These are phyloP conservation scores for Plasmodium falciparum DNA, from an alignment of 169 alveolate genomes.

Conservation along the genomic window DNA sequence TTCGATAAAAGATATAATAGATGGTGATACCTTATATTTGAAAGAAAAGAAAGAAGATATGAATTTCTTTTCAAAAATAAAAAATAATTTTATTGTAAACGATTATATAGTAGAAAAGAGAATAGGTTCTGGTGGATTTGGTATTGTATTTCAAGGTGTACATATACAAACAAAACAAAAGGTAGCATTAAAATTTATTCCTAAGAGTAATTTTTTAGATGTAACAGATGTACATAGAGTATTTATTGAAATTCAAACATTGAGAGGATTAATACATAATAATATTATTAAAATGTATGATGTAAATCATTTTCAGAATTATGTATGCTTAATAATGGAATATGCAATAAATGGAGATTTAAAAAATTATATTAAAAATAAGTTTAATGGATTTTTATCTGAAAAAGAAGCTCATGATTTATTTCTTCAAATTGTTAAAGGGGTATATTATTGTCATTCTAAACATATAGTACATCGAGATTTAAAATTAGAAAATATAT, in stretches of 20 bases:
- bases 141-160: conserved; percentile 80
- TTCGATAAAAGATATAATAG: conserved; percentile 62
- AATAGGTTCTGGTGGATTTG: conserved; percentile 76
- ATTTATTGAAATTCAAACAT: conserved; percentile 81
- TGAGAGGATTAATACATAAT: conserved; percentile 77
- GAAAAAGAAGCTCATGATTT: conserved; percentile 80
- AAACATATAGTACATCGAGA: conserved; percentile 88
- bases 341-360: conserved; percentile 81
- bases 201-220: conserved; percentile 78
- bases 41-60: conserved; percentile 30
- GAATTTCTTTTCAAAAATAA: conserved; percentile 5
- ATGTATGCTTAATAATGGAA: conserved; percentile 82
- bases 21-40: conserved; percentile 70
- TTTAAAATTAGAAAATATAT: conserved; percentile 82
- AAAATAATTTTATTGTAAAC: conserved; percentile 67
- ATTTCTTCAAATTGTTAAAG: conserved; percentile 85
- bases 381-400: conserved; percentile 81
- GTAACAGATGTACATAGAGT: conserved; percentile 81
- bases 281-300: conserved; percentile 81
- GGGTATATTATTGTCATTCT: conserved; percentile 87
- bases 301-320: conserved; percentile 82
- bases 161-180: conserved; percentile 80
- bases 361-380: conserved; percentile 75
- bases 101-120: conserved; percentile 64
- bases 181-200: conserved; percentile 85